phyloP scores from a whole-genome alignment of 441 rosid genomes.

The Isatis lusitanica region DNA sequence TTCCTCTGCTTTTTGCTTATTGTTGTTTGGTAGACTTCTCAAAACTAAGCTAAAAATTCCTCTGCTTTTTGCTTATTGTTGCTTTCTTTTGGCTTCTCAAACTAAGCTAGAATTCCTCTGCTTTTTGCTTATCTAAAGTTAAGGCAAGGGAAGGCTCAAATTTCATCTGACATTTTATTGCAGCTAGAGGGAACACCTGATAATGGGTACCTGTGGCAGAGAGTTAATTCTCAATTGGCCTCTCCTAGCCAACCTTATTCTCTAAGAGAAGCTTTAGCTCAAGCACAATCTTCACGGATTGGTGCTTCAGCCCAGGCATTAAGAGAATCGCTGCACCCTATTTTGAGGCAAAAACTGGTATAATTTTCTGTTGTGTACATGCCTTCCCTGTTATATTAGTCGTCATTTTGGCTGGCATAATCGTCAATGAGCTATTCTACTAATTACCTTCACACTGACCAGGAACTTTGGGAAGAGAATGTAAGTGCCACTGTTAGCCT shows the following conservation, averaged over 20 bases:
- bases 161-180: constrained; percentile 35
- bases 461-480: constrained; percentile 99
- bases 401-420: constrained; percentile 15
- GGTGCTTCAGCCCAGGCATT: constrained; percentile 99
- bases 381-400: constrained; percentile 9
- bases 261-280: constrained; percentile 97
- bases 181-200: constrained; percentile 98
- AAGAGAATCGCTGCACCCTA: constrained; percentile 95
- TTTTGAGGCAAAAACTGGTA: constrained; percentile 97
- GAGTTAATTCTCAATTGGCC: constrained; percentile 97
- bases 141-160: constrained; percentile 6
- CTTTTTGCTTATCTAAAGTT: constrained; percentile 1
- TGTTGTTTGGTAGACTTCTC: no score
- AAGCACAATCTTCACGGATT: constrained; percentile 97
- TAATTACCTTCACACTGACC: constrained; percentile 37
- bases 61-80: not conserved
- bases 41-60: constrained; percentile 12
- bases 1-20: not conserved
- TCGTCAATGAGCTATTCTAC: constrained; percentile 10
- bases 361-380: constrained; percentile 10
- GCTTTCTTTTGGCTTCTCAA: constrained; percentile 10
- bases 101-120: constrained; percentile 6
- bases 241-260: constrained; percentile 99
- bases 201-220: constrained; percentile 91
- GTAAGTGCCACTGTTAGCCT: constrained; percentile 97